Conservation (phyloP, 2,329 filamentous ascomycete species). For the Aphanocladium album region DNA sequence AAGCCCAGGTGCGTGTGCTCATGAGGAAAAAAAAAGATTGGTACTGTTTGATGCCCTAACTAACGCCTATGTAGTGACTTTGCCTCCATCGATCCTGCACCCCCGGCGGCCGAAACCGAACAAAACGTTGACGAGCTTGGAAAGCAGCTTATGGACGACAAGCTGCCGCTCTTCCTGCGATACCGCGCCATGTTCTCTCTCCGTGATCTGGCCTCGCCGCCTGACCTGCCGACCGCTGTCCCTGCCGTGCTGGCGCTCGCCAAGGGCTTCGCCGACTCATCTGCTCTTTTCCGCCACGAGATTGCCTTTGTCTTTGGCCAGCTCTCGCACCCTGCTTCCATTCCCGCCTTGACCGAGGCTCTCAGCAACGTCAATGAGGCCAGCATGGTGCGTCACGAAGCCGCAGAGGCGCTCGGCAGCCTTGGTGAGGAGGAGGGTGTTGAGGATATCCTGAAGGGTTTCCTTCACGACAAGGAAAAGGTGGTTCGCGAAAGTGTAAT, state of each 20-base stretch:
- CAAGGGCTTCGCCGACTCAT: constrained; percentile 76
- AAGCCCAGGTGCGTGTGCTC: constrained; percentile 64
- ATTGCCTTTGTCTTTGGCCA: constrained; percentile 98
- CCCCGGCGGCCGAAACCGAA: constrained; percentile 70
- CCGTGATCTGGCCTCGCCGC: constrained; percentile 88
- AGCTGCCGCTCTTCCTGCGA: constrained; percentile 76
- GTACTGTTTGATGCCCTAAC: constrained; percentile 19
- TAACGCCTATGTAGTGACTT: constrained; percentile 66
- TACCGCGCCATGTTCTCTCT: constrained; percentile 98
- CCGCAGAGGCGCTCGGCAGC: constrained; percentile 90
- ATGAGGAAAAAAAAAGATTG: constrained; percentile 7
- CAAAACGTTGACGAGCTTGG: constrained; percentile 70
- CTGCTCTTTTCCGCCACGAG: constrained; percentile 93
- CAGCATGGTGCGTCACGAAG: constrained; percentile 97
- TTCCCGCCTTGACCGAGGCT: constrained; percentile 76
- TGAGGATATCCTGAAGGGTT: constrained; percentile 75
- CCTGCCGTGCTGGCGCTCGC: constrained; percentile 84
- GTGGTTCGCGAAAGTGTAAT: constrained; percentile 93
- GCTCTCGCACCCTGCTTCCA: constrained; percentile 91
- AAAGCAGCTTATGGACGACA: constrained; percentile 71
- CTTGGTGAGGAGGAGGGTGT: constrained; percentile 91
- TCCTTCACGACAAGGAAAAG: constrained; percentile 84
- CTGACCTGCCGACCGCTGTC: constrained; percentile 81
- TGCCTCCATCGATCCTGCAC: constrained; percentile 90
- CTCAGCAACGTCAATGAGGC: constrained; percentile 76